Evolutionary conservation across 2,329 filamentous ascomycete species (phyloP), one percentile per base, ranked within the genome.

Genomic region (Penicillium hesseltinei): DNA sequence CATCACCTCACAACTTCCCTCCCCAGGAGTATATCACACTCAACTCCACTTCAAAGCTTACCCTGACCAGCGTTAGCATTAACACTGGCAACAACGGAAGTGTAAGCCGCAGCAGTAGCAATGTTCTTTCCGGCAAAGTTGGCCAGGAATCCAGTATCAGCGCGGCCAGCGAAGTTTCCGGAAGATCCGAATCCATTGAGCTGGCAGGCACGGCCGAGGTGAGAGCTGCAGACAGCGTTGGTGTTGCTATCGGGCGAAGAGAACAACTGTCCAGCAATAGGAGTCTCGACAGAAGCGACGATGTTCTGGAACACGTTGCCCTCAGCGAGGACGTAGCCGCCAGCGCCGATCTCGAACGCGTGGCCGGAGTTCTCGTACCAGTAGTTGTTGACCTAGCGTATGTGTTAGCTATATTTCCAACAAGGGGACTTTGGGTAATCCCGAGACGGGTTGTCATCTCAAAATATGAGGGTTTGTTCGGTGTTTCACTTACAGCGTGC

Each of bases 241-340:
- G 73, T 69, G 44, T 58, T 67, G 19, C 71, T 59, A 44, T 57
- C 62, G 7, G 73, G 71, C 0, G 69, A 61, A 17, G 74, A 73
- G 61, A 78, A 80, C 47, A 78, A 62, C 60, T 74, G 57, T 8
- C 77, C 78, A n/a, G 65, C 62, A 53, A 75, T 71, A 17, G 61
- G 68, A 17, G 68, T 62, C 58, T 80, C 75, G 46, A 80, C 70
- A 21, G 76, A 69, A 21, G 73, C 72, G 15, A 71, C 68, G 53
- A 86, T 78, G 63, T 83, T 81, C 71, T 84, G 78, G 77, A 85
- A 86, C 47, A 82, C 72, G 64, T 83, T 85, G 38, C 83, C 84
- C 72, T 86, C 83, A 2, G 80, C 80, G 23, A 86, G 74, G 43
- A 83, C 77, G 62, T 74, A 75, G 50, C 64, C 73, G 42, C 77